phyloP scores from a whole-genome alignment of 2,329 filamentous ascomycete species.

The Shiraia bambusicola region DNA sequence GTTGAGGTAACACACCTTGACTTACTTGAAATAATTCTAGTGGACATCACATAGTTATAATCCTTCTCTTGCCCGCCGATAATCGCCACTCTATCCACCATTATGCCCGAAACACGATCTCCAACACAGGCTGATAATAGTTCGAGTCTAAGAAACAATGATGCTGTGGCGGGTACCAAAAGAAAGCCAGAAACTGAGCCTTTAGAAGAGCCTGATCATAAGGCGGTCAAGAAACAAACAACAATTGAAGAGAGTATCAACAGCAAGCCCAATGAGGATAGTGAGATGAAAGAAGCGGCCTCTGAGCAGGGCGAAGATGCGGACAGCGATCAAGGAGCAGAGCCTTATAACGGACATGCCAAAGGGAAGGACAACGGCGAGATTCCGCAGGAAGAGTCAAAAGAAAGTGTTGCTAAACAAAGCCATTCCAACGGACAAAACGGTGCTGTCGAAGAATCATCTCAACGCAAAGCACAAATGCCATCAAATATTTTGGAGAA shows the following conservation, averaged over 20 bases:
- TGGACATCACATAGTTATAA: neutral
- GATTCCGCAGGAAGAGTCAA: conserved; percentile 27
- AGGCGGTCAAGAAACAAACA: conserved; percentile 50
- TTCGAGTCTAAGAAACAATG: conserved; percentile 30
- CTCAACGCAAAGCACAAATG: conserved; percentile 53
- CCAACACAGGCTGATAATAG: conserved; percentile 19
- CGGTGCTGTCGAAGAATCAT: conserved; percentile 51
- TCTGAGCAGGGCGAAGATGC: conserved; percentile 7
- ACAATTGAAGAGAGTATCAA: conserved; percentile 56
- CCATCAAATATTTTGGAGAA: conserved; percentile 75
- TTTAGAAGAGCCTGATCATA: conserved; percentile 48
- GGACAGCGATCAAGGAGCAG: neutral
- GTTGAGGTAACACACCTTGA: too few relatives aligned
- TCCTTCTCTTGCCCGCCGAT: neutral
- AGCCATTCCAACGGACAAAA: conserved; percentile 24
- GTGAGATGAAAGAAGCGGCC: conserved; percentile 28
- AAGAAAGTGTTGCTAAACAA: neutral
- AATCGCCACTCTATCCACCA: conserved; percentile 4
- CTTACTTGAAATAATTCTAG: too few relatives aligned
- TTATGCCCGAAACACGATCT: conserved; percentile 35
- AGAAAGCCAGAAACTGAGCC: conserved; percentile 42
- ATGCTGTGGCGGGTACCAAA: conserved; percentile 41
- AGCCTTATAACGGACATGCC: conserved; percentile 3
- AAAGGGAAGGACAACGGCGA: conserved; percentile 13
- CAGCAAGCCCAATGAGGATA: conserved; percentile 38